Base-by-base conservation (phyloP, 805 yeast species). In the Yamadazyma olivae region DNA sequence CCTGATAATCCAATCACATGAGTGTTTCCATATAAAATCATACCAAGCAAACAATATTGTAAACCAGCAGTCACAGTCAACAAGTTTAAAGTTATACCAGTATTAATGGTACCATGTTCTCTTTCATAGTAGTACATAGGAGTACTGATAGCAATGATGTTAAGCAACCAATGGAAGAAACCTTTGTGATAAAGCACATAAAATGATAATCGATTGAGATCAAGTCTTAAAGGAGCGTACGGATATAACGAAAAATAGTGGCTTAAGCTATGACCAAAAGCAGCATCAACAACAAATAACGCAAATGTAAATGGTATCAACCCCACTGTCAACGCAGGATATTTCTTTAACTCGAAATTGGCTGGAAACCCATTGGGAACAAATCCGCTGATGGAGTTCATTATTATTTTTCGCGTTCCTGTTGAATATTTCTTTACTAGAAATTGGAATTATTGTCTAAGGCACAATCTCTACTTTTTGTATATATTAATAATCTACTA, bases 31-130 rank as follows among this genome's bases (percentile, higher is more conserved):
- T 66, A 78, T 12, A 83, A 61, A 4, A 66, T 8, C 40, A 62
- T 45, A 1, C 82, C 81, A 4, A 76, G 52, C 6, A 75, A 17
- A 46, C 83, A 73, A 58, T 74, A 82, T 30, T 76, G 73, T 26
- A 86, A 50, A 3, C 83, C 96, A 2, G 91, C 72, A 3, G 77
- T 57, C 1, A 82, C 79, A 2, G 95, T 85, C 32, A 83, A 58
- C 17, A 84, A 45, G 54, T 87, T 88, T 38, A 89, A 64, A 12
- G 88, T 80, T 30, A 89, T 67, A 3, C 95, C 96, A 3, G 95
- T 83, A 57, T 86, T 77, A 3, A 88, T 83, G 0, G 97, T 87
- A 5, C 96, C 97, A 50, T 86, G 82, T 16, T 60, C 54, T 38
- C 70, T 63, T 64, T 88, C 96, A 57, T 81, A 88, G 34, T 69